Evolutionary conservation across 306 rosid genomes (phyloP).

Genomic region (Rosa chinensis): DNA sequence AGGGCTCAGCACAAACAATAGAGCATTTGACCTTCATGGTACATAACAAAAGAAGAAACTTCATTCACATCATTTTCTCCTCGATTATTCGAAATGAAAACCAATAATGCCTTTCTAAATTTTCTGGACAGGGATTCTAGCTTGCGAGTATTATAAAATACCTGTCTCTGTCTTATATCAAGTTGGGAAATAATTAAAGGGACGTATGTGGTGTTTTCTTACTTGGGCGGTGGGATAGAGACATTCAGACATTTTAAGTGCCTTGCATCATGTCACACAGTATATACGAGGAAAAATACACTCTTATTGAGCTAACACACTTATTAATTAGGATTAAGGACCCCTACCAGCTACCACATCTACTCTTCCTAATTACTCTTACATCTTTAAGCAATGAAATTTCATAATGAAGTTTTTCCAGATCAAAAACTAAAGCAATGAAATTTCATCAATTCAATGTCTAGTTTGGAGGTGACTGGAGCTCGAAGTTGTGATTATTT

Average conservation of each 20-base stretch:
- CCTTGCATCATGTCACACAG: neutral
- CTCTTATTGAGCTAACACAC: neutral
- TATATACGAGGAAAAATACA: neutral
- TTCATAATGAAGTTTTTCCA: too few species aligned
- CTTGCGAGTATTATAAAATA: neutral
- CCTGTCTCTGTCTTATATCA: neutral
- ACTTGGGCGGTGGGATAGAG: constrained; percentile 18
- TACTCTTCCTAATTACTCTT: neutral
- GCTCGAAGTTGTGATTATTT: too few species aligned
- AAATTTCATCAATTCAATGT: too few species aligned
- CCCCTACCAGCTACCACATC: neutral
- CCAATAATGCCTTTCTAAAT: neutral
- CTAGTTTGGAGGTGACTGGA: too few species aligned
- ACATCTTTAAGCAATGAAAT: neutral
- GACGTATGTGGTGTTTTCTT: neutral
- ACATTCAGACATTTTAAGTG: neutral
- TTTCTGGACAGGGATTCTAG: neutral
- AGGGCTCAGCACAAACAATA: too few species aligned
- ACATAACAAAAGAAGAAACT: neutral
- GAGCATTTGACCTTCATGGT: neutral
- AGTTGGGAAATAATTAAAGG: neutral
- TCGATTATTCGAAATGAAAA: neutral
- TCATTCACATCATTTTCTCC: neutral
- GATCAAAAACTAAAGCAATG: too few species aligned
- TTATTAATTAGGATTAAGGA: neutral